A percentile compares a stretch with the other conserved stretches of the same genome.
Evolutionary conservation across 163 green algal species (phyloP).

Genomic region (Scenedesmus sp.): DNA sequence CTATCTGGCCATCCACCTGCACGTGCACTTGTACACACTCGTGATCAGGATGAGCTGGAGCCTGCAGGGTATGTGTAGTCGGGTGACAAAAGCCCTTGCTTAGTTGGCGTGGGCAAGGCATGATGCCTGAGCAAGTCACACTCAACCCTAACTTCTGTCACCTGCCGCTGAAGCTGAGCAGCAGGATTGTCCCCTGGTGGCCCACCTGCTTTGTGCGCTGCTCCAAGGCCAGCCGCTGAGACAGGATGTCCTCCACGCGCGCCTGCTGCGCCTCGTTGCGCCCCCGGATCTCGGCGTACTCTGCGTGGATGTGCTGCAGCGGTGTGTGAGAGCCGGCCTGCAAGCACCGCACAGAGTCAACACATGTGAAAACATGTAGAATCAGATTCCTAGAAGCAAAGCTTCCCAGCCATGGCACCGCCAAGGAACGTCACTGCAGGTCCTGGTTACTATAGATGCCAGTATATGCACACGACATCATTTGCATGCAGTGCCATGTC

Average conservation of each 20-base stretch:
- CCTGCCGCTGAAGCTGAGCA: neutral
- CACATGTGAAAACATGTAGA: too few relatives aligned
- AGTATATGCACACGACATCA: too few relatives aligned
- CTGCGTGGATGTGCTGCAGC: conserved; percentile 66
- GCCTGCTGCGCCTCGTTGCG: conserved; percentile 73
- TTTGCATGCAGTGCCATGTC: too few relatives aligned
- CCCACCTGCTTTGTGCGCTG: conserved; percentile 66
- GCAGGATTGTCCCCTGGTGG: neutral
- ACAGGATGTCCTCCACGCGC: conserved; percentile 76
- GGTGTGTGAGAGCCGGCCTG: conserved; percentile 70
- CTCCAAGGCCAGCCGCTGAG: conserved; percentile 74
- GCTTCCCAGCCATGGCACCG: too few relatives aligned
- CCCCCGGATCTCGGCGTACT: conserved; percentile 64
- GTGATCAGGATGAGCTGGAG: too few relatives aligned
- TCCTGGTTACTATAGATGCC: too few relatives aligned
- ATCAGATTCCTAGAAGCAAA: too few relatives aligned
- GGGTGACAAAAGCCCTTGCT: too few relatives aligned
- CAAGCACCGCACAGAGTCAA: neutral
- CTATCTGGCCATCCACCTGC: conserved; percentile 67
- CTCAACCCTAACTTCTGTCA: neutral
- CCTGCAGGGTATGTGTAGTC: too few relatives aligned
- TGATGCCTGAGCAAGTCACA: too few relatives aligned
- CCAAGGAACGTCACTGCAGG: too few relatives aligned
- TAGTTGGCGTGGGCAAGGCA: too few relatives aligned
- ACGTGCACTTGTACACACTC: neutral